Evolutionary conservation across 768 basidiomycete species (phyloP).

Genomic region (Boletus coccyginus): DNA sequence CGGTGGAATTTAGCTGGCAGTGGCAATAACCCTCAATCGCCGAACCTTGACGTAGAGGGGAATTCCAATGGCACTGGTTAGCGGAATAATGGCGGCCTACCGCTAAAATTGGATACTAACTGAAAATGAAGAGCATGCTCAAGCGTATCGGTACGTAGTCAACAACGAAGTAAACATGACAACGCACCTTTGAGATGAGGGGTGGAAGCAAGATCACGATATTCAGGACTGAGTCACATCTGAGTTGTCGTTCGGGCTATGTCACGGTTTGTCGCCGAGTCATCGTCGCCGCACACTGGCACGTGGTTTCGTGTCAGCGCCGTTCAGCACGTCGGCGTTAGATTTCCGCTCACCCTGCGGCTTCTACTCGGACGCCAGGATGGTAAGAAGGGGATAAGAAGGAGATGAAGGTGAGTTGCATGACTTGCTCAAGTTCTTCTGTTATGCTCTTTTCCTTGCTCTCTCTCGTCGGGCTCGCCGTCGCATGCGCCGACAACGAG

Average conservation of each 20-base stretch:
- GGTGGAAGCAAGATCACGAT: not conserved
- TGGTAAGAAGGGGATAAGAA: constrained; percentile 10
- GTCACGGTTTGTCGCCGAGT: no score
- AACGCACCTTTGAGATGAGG: not conserved
- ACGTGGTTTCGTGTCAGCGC: no score
- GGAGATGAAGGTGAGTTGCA: not conserved
- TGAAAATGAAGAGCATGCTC: not conserved
- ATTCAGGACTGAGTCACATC: not conserved
- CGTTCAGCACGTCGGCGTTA: not conserved
- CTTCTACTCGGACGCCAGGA: no score
- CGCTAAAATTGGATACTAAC: not conserved
- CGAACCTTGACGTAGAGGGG: not conserved
- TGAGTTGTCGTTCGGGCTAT: no score
- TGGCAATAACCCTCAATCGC: not conserved
- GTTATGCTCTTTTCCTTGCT: constrained; percentile 18
- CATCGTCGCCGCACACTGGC: no score
- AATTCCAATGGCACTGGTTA: no score
- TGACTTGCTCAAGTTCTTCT: not conserved
- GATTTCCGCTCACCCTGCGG: not conserved
- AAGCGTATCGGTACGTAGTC: not conserved
- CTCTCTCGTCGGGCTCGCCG: constrained; percentile 15
- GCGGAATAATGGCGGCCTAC: not conserved
- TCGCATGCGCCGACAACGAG: constrained; percentile 21
- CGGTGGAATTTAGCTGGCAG: not conserved
- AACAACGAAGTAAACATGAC: not conserved